Base-by-base conservation (phyloP, 768 basidiomycete genomes). In the Pholiota conissans region DNA sequence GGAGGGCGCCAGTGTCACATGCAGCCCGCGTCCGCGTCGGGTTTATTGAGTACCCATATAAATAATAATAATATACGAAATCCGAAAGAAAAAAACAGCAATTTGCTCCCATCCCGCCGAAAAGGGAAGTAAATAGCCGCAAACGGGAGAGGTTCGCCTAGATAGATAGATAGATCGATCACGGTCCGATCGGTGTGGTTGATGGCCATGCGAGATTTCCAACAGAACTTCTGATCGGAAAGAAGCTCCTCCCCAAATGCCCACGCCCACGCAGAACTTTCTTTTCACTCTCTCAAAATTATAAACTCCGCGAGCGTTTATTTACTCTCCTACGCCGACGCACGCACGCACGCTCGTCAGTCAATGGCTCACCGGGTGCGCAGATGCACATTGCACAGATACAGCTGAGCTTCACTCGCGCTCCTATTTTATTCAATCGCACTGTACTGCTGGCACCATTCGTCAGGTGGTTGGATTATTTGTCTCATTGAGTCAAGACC, bases 171-270 rank as follows among this genome's bases (percentile, higher is more conserved):
- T 18, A 20, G 29, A n/a, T 9, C 42, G 22, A 45, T 45, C 42
- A n/a, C n/a, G n/a, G n/a, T 45, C 24, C 46, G 52, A 62, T 62
- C 57, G 39, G 32, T 58, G 32, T 37, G 48, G 22, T 13, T 13
- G 7, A 32, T 32, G 50, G n/a, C 40, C 49, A 51, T 55, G 48
- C 65, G 67, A 66, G 61, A 66, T 69, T 69, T 65, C 55, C 71
- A 70, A 74, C 70, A 72, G 74, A 75, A 76, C 66, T 73, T 76
- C 75, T 75, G 75, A 76, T 76, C 73, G 73, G 73, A 73, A 74
- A 66, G n/a, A n/a, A n/a, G n/a, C n/a, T n/a, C n/a, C n/a, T n/a
- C n/a, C n/a, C n/a, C n/a, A n/a, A n/a, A n/a, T n/a, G n/a, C n/a
- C n/a, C 37, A 20, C 47, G 28, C 47, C n/a, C n/a, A 39, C 37